Conservation (phyloP, 805 yeast species). For the Groenewaldozyma tartarivorans region DNA sequence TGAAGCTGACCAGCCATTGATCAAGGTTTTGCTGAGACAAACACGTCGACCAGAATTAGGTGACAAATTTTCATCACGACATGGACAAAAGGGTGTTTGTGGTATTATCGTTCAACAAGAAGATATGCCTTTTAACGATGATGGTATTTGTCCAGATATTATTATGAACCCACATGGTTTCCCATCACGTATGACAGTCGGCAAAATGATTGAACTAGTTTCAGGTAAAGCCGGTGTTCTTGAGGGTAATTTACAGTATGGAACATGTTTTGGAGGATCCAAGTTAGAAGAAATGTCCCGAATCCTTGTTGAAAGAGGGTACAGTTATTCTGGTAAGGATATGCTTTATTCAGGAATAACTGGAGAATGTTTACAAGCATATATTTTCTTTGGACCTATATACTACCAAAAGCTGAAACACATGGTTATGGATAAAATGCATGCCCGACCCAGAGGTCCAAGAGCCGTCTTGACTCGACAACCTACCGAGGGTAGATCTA, state of each 20-base stretch:
- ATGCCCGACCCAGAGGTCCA: conserved; percentile 98
- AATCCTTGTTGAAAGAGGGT: conserved; percentile 83
- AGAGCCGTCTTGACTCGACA: conserved; percentile 96
- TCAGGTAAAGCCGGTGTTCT: conserved; percentile 97
- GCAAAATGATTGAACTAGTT: conserved; percentile 93
- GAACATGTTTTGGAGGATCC: conserved; percentile 99
- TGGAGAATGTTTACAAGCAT: conserved; percentile 95
- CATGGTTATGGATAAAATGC: conserved; percentile 99
- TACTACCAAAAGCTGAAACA: conserved; percentile 97
- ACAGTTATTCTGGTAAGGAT: conserved; percentile 91
- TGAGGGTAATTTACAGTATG: conserved; percentile 85
- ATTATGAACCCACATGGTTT: conserved; percentile 98
- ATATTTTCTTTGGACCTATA: conserved; percentile 96
- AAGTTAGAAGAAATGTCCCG: conserved; percentile 90
- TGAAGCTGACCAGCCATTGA: conserved; percentile 88
- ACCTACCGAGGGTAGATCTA: conserved; percentile 97
- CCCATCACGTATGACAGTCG: conserved; percentile 99
- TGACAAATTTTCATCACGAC: conserved; percentile 94
- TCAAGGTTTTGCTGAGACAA: conserved; percentile 86
- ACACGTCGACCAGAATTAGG: conserved; percentile 97
- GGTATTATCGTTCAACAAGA: conserved; percentile 97
- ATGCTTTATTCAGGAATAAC: conserved; percentile 96
- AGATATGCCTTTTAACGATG: conserved; percentile 94
- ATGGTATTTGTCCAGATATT: conserved; percentile 95
- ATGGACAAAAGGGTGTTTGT: conserved; percentile 98